Base-by-base conservation (phyloP, 2,329 filamentous ascomycete genomes). In the Paradendryphiella salina region DNA sequence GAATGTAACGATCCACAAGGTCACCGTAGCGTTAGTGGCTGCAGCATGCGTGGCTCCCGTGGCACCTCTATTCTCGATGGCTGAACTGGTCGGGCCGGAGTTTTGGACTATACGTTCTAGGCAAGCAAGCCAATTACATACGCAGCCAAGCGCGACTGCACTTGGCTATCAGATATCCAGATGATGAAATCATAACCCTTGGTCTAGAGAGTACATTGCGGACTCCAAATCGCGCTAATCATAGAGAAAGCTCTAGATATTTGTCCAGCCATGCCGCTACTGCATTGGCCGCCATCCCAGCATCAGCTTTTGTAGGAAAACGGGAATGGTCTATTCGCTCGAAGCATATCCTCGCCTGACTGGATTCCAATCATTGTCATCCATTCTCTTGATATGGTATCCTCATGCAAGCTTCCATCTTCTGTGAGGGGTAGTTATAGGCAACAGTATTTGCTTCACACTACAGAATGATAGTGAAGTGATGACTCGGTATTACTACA, bases 11-110 rank as follows among this genome's bases (percentile, higher is more conserved):
- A 21, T 9, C 20, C 15, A n/a, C 21, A 18, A 8, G 15, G 29
- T 29, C 23, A 20, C n/a, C 18, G 15, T 42, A 29, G 29, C 39
- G 29, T 23, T 15, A 3, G 39, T 21, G n/a, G 18, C 39, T 23
- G 9, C 29, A 33, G 3, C 10, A 21, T 14, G 17, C 4, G 17
- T 41, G 28, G 3, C 17, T 41, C 11, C 5, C 29, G 33, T 15
- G 18, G n/a, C 23, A 9, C 15, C 32, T 33, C 29, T 9, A 10
- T 17, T 2, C 3, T 15, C n/a, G 3, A 28, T 11, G 23, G 5
- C 39, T 18, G n/a, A 42, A 42, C n/a, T 42, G 18, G 17, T 42
- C 39, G 39, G 29, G 8, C n/a, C 39, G 29, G 39, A 42, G 29
- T 20, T 21, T 15, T 33, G 15, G n/a, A 14, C 31, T 33, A 20